phyloP scores from a whole-genome alignment of 306 rosid species.

The Neltuma alba region DNA sequence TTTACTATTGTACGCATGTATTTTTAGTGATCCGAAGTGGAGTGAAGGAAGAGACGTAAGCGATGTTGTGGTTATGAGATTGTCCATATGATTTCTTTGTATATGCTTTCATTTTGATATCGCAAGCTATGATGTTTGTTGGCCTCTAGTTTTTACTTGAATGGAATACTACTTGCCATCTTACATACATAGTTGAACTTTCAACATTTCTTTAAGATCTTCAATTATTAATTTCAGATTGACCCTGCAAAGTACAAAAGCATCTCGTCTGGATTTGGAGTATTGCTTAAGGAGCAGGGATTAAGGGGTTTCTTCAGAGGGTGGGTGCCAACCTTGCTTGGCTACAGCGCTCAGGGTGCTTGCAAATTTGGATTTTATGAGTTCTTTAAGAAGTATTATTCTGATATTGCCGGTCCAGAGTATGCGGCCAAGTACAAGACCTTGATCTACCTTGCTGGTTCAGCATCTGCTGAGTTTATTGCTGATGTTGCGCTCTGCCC shows the following conservation, averaged over 20 bases:
- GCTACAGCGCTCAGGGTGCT: slow-evolving; percentile 97
- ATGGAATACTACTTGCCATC: neutral
- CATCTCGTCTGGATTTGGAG: slow-evolving; percentile 80
- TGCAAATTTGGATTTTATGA: slow-evolving; percentile 94
- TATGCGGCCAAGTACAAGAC: slow-evolving; percentile 91
- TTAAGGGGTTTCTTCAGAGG: slow-evolving; percentile 76
- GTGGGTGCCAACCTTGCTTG: slow-evolving; percentile 89
- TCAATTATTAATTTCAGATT: slow-evolving; percentile 52
- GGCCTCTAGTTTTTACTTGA: neutral
- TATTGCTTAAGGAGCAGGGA: slow-evolving; percentile 84
- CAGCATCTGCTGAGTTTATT: slow-evolving; percentile 91
- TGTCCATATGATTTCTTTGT: neutral
- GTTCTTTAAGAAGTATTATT: slow-evolving; percentile 84
- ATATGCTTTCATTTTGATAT: neutral
- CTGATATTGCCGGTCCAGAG: slow-evolving; percentile 92
- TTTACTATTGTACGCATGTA: neutral
- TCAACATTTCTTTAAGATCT: neutral
- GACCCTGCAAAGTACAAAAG: slow-evolving; percentile 78
- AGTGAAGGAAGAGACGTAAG: neutral
- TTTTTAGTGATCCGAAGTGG: neutral
- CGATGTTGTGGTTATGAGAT: neutral
- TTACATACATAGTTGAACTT: neutral
- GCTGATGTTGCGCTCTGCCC: slow-evolving; percentile 97
- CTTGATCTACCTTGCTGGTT: slow-evolving; percentile 90
- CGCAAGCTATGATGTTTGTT: neutral